phyloP scores from a whole-genome alignment of 2,329 filamentous ascomycete genomes.

The Alternaria arbusti region DNA sequence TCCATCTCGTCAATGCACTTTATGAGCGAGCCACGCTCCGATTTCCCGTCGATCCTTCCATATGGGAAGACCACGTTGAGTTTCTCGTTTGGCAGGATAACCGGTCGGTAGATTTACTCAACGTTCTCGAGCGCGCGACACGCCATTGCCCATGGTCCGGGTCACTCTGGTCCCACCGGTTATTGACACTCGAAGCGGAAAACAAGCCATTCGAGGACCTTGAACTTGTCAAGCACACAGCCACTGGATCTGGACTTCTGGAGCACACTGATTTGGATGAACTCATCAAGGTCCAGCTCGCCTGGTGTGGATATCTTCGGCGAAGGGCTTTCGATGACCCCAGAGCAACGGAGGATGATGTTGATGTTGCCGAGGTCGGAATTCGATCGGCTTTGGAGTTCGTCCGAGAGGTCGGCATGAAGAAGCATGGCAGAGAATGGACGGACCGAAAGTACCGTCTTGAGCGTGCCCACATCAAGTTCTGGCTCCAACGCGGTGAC shows the following conservation, averaged over 20 bases:
- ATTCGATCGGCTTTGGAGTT: slow-evolving; percentile 86
- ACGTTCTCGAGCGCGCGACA: slow-evolving; percentile 80
- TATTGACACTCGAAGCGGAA: slow-evolving; percentile 82
- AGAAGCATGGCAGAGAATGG: slow-evolving; percentile 77
- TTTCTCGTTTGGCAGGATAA: slow-evolving; percentile 65
- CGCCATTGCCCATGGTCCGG: slow-evolving; percentile 94
- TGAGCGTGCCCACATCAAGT: slow-evolving; percentile 91
- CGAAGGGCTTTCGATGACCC: slow-evolving; percentile 78
- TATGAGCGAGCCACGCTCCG: slow-evolving; percentile 79
- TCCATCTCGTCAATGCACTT: slow-evolving; percentile 65
- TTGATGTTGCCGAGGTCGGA: slow-evolving; percentile 88
- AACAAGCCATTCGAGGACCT: slow-evolving; percentile 79
- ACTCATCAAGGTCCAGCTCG: slow-evolving; percentile 86
- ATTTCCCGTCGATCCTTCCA: slow-evolving; percentile 74
- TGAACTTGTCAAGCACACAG: slow-evolving; percentile 88
- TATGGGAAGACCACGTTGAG: slow-evolving; percentile 85
- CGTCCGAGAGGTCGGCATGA: slow-evolving; percentile 77
- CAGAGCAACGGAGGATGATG: slow-evolving; percentile 74
- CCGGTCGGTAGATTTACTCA: slow-evolving; percentile 62
- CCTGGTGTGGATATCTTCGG: slow-evolving; percentile 94
- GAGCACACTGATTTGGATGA: slow-evolving; percentile 87
- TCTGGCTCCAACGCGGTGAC: slow-evolving; percentile 81
- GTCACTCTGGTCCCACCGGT: slow-evolving; percentile 85
- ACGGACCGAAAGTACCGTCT: slow-evolving; percentile 86
- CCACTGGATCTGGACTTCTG: slow-evolving; percentile 83